Conservation (phyloP, 2,329 filamentous ascomycete genomes). For the Aspergillus neoniger region DNA sequence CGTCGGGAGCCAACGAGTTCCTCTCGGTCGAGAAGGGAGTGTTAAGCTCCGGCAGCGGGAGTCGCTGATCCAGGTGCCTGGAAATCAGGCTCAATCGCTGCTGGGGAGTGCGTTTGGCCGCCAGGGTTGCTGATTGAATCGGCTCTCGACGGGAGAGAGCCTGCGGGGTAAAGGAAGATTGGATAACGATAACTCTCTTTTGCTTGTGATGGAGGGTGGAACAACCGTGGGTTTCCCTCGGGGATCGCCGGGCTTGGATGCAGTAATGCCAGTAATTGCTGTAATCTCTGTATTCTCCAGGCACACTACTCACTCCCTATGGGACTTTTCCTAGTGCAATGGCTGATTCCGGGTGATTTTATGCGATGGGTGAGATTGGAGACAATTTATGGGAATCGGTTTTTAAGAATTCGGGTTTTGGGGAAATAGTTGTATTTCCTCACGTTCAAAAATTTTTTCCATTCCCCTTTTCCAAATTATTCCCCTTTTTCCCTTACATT, state of each 20-base stretch:
- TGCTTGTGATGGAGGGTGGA: slow-evolving; percentile 11
- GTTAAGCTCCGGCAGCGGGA: slow-evolving; percentile 60
- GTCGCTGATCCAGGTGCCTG: slow-evolving; percentile 59
- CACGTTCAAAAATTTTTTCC: background rate
- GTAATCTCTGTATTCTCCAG: no score
- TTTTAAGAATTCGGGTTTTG: background rate
- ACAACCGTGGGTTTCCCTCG: slow-evolving; percentile 12
- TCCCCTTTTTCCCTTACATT: background rate
- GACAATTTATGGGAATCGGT: background rate
- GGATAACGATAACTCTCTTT: slow-evolving; percentile 10
- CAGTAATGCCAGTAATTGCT: background rate
- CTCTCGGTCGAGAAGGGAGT: slow-evolving; percentile 65
- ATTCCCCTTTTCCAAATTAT: background rate
- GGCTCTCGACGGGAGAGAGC: slow-evolving; percentile 35
- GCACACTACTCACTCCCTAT: no score
- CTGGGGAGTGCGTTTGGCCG: slow-evolving; percentile 47
- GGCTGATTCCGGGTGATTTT: background rate
- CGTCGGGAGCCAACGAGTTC: slow-evolving; percentile 53
- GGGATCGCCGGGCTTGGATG: slow-evolving; percentile 18
- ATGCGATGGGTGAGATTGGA: background rate
- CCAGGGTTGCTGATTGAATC: slow-evolving; percentile 45
- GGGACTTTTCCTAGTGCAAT: background rate
- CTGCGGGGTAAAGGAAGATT: slow-evolving; percentile 28
- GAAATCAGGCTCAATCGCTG: slow-evolving; percentile 62
- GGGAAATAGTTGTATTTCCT: background rate